Evolutionary conservation across 805 yeast genomes (phyloP).

Genomic region (Pichia thaimueangensis): DNA sequence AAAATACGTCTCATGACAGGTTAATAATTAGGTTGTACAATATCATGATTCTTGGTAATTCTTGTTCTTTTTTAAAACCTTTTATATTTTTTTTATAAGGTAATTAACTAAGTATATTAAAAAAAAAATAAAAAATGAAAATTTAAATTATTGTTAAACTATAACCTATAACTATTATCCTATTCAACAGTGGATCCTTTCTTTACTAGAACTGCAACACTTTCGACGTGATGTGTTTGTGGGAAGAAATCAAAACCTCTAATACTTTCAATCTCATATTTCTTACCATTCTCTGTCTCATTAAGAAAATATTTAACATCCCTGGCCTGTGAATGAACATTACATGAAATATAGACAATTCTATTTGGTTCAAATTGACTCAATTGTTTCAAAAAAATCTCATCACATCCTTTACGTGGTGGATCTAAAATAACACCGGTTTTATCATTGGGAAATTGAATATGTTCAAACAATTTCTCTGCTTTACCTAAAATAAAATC

Average conservation of each 20-base stretch:
- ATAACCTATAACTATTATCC: no score
- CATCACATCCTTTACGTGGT: constrained; percentile 96
- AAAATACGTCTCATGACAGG: not conserved
- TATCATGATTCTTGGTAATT: constrained; percentile 4
- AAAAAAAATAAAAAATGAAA: not conserved
- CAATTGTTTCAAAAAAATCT: constrained; percentile 76
- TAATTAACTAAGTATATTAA: not conserved
- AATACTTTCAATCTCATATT: constrained; percentile 70
- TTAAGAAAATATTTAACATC: constrained; percentile 79
- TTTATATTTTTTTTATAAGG: not conserved
- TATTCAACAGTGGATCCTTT: no score
- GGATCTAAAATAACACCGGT: constrained; percentile 95
- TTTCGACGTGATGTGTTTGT: constrained; percentile 53
- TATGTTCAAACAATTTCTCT: constrained; percentile 74
- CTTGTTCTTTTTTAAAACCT: not conserved
- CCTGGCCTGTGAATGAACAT: constrained; percentile 95
- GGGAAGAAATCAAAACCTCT: constrained; percentile 94
- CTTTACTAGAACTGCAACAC: constrained; percentile 39
- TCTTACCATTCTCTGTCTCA: constrained; percentile 53
- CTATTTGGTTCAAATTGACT: constrained; percentile 77
- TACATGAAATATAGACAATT: constrained; percentile 93
- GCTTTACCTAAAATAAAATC: constrained; percentile 88
- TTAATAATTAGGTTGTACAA: constrained; percentile 8
- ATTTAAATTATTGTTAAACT: no score
- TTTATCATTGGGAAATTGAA: constrained; percentile 64